Evolutionary conservation across 2,329 filamentous ascomycete species (phyloP).

Genomic region (Colletotrichum sojae): DNA sequence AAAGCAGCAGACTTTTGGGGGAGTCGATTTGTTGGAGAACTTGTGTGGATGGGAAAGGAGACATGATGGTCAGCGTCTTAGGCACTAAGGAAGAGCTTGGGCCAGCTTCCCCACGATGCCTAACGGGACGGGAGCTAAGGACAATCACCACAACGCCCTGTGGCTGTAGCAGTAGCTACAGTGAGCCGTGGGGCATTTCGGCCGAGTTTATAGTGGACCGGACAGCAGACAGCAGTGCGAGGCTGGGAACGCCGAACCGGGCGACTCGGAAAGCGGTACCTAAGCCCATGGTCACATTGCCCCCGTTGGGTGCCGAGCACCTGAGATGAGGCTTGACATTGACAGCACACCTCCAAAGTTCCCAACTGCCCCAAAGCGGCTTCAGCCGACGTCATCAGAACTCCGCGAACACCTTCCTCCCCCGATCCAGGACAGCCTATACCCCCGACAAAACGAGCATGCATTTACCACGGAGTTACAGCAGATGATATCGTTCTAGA

Average conservation of each 20-base stretch:
- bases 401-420: slow-evolving; percentile 11
- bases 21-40: not conserved
- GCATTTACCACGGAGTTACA: slow-evolving; percentile 16
- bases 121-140: not conserved
- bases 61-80: not conserved
- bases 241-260: slow-evolving; percentile 14
- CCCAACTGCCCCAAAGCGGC: slow-evolving; percentile 19
- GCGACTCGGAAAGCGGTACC: not conserved
- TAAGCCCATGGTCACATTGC: not conserved
- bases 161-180: not conserved
- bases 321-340: slow-evolving; percentile 35
- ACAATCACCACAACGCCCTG: not conserved
- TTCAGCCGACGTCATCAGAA: slow-evolving; percentile 39
- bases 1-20: not conserved
- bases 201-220: slow-evolving; percentile 36
- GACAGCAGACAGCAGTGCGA: slow-evolving; percentile 15
- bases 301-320: not conserved
- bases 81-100: slow-evolving; percentile 20
- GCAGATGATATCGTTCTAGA: slow-evolving; percentile 23
- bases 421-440: not conserved
- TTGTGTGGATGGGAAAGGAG: not conserved
- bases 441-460: slow-evolving; percentile 21
- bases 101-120: slow-evolving; percentile 10
- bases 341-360: slow-evolving; percentile 35
- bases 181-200: slow-evolving; percentile 27